These are phyloP conservation scores for Botrytis aclada DNA, from an alignment of 2,329 filamentous ascomycete species.

Conservation along the genomic window DNA sequence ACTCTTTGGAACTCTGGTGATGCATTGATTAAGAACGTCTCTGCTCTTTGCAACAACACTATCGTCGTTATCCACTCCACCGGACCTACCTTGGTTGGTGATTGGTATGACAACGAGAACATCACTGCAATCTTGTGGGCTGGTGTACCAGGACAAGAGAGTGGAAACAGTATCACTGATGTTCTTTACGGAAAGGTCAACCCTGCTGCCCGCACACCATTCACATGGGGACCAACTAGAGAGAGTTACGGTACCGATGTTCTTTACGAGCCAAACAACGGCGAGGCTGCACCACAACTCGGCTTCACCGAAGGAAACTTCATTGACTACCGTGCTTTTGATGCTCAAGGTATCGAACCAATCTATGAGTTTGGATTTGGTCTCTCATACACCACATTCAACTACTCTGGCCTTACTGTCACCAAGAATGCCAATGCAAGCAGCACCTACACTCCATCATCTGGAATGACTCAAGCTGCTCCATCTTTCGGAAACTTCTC, in stretches of 20 bases:
- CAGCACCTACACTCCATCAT: constrained; percentile 46
- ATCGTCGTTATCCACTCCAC: constrained; percentile 87
- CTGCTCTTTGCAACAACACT: constrained; percentile 77
- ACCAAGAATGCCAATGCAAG: constrained; percentile 26
- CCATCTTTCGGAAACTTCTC: constrained; percentile 62
- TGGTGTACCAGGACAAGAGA: constrained; percentile 78
- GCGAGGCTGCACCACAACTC: constrained; percentile 61
- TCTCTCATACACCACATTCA: constrained; percentile 75
- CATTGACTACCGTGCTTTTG: constrained; percentile 78
- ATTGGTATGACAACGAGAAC: constrained; percentile 73
- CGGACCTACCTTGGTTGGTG: constrained; percentile 72
- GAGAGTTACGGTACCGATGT: constrained; percentile 44
- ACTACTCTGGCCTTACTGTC: constrained; percentile 64
- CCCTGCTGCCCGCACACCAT: constrained; percentile 72
- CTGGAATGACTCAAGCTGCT: constrained; percentile 60
- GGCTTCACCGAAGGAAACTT: constrained; percentile 76
- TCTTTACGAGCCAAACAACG: constrained; percentile 61
- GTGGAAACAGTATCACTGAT: constrained; percentile 74
- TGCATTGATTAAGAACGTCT: constrained; percentile 74
- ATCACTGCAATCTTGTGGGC: constrained; percentile 82
- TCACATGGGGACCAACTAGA: constrained; percentile 70
- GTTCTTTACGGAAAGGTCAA: constrained; percentile 81
- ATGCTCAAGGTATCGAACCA: constrained; percentile 59
- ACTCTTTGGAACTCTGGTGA: constrained; percentile 86
- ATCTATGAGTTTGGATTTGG: constrained; percentile 81